Evolutionary conservation across 495 filamentous ascomycete species (phyloP).

Genomic region (Penicillium verhagenii): DNA sequence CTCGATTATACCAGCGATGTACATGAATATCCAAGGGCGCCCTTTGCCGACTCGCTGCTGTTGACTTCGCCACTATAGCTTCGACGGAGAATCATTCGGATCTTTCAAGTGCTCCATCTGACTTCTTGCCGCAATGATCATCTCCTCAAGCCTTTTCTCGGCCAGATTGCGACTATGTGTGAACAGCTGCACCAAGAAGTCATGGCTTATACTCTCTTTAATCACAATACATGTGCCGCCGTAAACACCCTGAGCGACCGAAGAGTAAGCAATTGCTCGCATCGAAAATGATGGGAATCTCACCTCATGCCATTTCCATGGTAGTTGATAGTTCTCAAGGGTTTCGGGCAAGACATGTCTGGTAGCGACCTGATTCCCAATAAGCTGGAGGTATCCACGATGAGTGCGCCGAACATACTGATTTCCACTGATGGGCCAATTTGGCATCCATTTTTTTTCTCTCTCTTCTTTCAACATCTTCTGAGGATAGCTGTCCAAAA

Average conservation of each 20-base stretch:
- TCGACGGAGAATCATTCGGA: not conserved
- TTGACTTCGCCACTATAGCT: not conserved
- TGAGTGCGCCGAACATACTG: not conserved
- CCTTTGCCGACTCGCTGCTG: not conserved
- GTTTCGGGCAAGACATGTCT: not conserved
- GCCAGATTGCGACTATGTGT: not conserved
- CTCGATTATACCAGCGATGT: not conserved
- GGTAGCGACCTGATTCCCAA: not conserved
- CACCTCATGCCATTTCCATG: not conserved
- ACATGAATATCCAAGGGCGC: too few relatives aligned
- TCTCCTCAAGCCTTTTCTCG: not conserved
- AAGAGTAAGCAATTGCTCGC: not conserved
- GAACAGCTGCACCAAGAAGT: not conserved
- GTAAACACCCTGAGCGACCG: not conserved
- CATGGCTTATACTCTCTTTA: not conserved
- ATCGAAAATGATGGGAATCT: not conserved
- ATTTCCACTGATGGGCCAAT: not conserved
- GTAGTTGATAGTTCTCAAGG: not conserved
- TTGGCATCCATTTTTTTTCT: not conserved
- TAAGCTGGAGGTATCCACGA: not conserved
- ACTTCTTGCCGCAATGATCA: not conserved
- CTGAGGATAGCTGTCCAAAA: not conserved
- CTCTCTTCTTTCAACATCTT: not conserved
- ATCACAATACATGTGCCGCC: not conserved
- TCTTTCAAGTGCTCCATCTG: not conserved